A percentile compares a stretch with the other conserved stretches of the same genome.
phyloP scores from a whole-genome alignment of 1,139 yeast species.

The Yamadazyma friedrichii region DNA sequence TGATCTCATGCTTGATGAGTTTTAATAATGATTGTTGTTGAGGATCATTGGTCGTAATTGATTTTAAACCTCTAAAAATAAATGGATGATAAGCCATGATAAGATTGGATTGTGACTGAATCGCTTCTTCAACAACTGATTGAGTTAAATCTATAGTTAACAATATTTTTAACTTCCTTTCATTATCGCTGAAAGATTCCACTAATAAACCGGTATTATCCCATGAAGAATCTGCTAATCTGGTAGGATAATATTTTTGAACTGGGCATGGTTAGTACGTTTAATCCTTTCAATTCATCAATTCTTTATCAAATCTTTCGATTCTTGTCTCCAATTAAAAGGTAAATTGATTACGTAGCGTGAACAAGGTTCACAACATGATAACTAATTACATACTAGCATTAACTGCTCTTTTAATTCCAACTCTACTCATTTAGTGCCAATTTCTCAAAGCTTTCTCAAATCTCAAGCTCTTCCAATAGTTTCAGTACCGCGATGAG shows the following conservation, averaged over 20 bases:
- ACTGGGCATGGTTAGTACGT: constrained; percentile 19
- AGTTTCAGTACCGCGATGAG: neutral
- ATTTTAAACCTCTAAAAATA: constrained; percentile 83
- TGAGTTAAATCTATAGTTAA: constrained; percentile 84
- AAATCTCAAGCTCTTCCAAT: neutral
- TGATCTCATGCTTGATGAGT: constrained; percentile 70
- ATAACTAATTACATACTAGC: constrained; percentile 12
- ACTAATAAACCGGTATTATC: constrained; percentile 90
- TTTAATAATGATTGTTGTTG: constrained; percentile 78
- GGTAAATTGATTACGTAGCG: too few species aligned
- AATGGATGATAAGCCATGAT: constrained; percentile 94
- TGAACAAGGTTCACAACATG: too few species aligned
- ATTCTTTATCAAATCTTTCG: neutral
- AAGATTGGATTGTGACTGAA: constrained; percentile 47
- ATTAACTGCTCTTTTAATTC: constrained; percentile 8
- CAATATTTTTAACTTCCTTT: constrained; percentile 46
- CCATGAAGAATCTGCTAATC: constrained; percentile 84
- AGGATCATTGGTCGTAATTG: constrained; percentile 65
- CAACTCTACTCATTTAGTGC: constrained; percentile 9
- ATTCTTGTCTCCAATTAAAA: too few species aligned
- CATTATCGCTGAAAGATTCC: constrained; percentile 45
- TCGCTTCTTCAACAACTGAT: constrained; percentile 83
- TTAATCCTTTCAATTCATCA: neutral
- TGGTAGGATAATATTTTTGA: constrained; percentile 68
- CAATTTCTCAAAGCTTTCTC: neutral